Conservation (phyloP, 129 eudicot species). For the Pseudognaphalium luteoalbum region DNA sequence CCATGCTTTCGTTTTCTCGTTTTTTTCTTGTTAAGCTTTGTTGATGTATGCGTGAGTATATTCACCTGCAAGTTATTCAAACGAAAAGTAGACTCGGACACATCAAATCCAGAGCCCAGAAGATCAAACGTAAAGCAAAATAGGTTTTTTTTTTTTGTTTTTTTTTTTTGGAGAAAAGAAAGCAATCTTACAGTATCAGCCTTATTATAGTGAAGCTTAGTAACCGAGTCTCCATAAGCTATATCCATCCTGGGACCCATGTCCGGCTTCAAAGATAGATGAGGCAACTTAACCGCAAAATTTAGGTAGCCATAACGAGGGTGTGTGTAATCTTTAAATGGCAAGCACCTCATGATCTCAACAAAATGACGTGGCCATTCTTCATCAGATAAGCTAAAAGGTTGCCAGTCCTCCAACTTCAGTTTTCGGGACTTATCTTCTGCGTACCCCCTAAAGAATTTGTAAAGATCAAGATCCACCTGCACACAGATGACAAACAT, state of each 20-base stretch:
- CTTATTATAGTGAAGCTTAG: slow-evolving; percentile 10
- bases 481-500: neutral
- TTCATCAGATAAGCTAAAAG: slow-evolving; percentile 1
- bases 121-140: neutral
- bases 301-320: slow-evolving; percentile 16
- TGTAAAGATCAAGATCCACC: neutral
- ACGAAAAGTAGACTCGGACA: neutral
- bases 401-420: slow-evolving; percentile 13
- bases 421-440: neutral
- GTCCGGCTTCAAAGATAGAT: neutral
- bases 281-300: slow-evolving; percentile 9
- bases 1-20: slow-evolving; percentile 10
- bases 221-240: slow-evolving; percentile 2
- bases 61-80: slow-evolving; percentile 9
- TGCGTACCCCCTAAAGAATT: slow-evolving; percentile 11
- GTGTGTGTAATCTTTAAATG: slow-evolving; percentile 9
- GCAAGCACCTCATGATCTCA: slow-evolving; percentile 5
- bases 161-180: neutral
- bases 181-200: slow-evolving; percentile 2
- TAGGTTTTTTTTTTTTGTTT: neutral
- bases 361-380: slow-evolving; percentile 20
- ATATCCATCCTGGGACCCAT: slow-evolving; percentile 17
- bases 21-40: slow-evolving; percentile 17
- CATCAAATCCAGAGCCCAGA: neutral
- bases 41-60: slow-evolving; percentile 13